Evolutionary conservation across 371 early-diverging fungal species (phyloP), one percentile per base, ranked within the genome.

Genomic region (Mucor racemosus): DNA sequence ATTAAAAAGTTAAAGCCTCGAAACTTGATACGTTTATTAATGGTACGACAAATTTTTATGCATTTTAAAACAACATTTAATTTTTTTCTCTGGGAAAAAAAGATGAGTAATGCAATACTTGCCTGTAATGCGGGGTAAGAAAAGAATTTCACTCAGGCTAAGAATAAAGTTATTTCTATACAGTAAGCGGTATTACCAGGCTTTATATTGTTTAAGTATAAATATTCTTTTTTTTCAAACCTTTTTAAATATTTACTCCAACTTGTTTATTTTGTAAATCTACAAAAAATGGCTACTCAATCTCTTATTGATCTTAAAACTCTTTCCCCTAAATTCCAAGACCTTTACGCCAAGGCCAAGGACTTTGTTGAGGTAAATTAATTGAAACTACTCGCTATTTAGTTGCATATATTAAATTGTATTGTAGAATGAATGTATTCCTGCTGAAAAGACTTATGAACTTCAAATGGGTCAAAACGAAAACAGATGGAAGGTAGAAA

Each of bases 401-500:
- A 11, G 26, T 3, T 50, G 50, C 50, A 26, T 26, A 50, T 50
- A 50, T 26, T 50, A 50, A 50, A 15, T 42, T 38, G 4, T 64
- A 44, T n/a, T 40, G 48, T 76, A 97, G 91, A 89, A 92, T 73
- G 98, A 97, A 61, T 97, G 98, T 78, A 91, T 98, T 79, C 98
- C 98, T 21, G 95, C 95, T 54, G 97, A 97, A 76, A 74, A 82
- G 60, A 67, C 88, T 17, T 95, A 82, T 74, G 85, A 86, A 59
- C 65, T 79, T 48, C 95, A 94, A 76, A 79, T 95, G 68, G 92
- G 92, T 19, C 71, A 79, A 60, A 90, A 91, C 21, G 91, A 87
- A 19, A 75, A 91, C 57, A 88, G 95, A 54, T 95, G 92, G 92
- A 89, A 88, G 84, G 92, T 94, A 74, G 34, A 71, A n/a, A n/a